A percentile compares a stretch with the other conserved stretches of the same genome.
phyloP scores from a whole-genome alignment of 1,284 basidiomycete genomes.

The Moniliophthora roreri region DNA sequence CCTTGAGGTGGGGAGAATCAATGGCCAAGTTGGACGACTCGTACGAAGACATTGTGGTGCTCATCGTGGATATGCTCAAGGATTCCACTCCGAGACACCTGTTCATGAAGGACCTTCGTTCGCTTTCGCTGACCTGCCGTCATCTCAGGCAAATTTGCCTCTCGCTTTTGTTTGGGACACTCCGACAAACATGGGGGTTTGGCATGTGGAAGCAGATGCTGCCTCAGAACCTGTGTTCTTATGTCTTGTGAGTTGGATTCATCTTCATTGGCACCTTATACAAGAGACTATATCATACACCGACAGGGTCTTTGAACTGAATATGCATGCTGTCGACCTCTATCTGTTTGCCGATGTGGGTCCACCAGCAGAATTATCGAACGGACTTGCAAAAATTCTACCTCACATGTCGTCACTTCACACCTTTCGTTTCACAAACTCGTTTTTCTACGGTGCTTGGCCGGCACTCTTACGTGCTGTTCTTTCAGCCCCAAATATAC shows the following conservation, averaged over 20 bases:
- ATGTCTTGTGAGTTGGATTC: slow-evolving; percentile 4
- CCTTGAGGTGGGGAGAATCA: background rate
- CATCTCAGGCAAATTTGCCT: slow-evolving; percentile 11
- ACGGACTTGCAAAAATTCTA: slow-evolving; percentile 6
- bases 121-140: slow-evolving; percentile 14
- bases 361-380: slow-evolving; percentile 10
- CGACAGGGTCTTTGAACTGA: slow-evolving; percentile 11
- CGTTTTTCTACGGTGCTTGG: slow-evolving; percentile 13
- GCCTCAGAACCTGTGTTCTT: slow-evolving; percentile 8
- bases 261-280: background rate
- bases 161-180: slow-evolving; percentile 10
- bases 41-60: slow-evolving; percentile 13
- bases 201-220: slow-evolving; percentile 3
- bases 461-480: slow-evolving; percentile 8
- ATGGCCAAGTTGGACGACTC: slow-evolving; percentile 10
- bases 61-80: slow-evolving; percentile 11
- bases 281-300: background rate
- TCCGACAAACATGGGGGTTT: slow-evolving; percentile 12
- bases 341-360: slow-evolving; percentile 1
- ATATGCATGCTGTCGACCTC: slow-evolving; percentile 9
- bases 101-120: slow-evolving; percentile 12
- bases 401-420: slow-evolving; percentile 9
- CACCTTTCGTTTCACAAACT: slow-evolving; percentile 13
- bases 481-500: slow-evolving; percentile 6
- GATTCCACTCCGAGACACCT: slow-evolving; percentile 9